Conservation (phyloP, 2,329 filamentous ascomycete species). For the Aureobasidium sp. region DNA sequence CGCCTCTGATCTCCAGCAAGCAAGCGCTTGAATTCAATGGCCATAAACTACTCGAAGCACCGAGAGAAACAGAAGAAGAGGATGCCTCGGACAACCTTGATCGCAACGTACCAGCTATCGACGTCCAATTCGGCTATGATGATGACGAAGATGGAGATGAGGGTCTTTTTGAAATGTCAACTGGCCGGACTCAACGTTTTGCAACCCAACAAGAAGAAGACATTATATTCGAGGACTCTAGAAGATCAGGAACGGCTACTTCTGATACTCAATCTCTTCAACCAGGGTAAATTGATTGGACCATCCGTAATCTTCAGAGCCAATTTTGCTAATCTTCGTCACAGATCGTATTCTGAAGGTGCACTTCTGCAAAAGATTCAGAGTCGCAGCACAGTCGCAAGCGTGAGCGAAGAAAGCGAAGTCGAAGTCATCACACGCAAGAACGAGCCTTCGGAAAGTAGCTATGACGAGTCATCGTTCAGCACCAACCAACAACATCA, state of each 20-base stretch:
- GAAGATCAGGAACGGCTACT: not conserved
- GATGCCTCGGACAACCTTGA: not conserved
- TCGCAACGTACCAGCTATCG: not conserved
- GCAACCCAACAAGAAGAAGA: not conserved
- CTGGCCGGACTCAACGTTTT: not conserved
- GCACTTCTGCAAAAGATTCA: slow-evolving; percentile 22
- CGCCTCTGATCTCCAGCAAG: slow-evolving; percentile 11
- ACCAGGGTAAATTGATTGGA: not conserved
- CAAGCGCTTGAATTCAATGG: slow-evolving; percentile 3
- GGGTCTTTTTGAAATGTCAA: not conserved
- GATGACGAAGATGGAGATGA: not conserved
- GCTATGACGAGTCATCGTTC: slow-evolving; percentile 20
- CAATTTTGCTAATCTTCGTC: no score
- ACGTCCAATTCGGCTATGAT: slow-evolving; percentile 11
- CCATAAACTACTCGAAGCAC: slow-evolving; percentile 11
- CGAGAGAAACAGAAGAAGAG: not conserved
- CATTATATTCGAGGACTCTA: not conserved
- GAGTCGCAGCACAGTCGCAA: slow-evolving; percentile 17
- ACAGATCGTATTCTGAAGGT: slow-evolving; percentile 3
- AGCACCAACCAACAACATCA: not conserved
- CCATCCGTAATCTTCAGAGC: not conserved
- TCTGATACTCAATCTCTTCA: slow-evolving; percentile 8
- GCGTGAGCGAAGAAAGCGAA: slow-evolving; percentile 32
- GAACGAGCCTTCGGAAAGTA: slow-evolving; percentile 30
- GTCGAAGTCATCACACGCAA: slow-evolving; percentile 39